These are phyloP conservation scores for Pseudoscleropodium purum DNA, from an alignment of 225 moss, liverwort and hornwort species.

Conservation along the genomic window DNA sequence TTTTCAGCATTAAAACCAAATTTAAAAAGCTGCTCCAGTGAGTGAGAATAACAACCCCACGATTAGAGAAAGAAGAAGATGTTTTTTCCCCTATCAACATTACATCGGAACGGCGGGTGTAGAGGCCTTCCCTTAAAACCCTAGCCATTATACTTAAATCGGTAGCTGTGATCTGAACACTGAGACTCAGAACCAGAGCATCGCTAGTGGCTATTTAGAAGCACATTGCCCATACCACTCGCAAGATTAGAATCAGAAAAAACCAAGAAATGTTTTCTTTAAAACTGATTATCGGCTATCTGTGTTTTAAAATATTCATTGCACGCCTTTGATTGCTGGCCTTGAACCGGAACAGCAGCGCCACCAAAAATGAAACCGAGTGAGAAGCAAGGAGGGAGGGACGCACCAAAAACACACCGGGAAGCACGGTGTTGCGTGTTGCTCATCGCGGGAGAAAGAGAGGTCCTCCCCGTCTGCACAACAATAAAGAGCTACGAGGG, in stretches of 20 bases:
- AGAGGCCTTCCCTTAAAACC: neutral
- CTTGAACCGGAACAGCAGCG: neutral
- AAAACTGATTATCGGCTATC: too few species aligned
- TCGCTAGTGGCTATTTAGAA: neutral
- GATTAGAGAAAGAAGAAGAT: neutral
- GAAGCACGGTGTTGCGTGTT: conserved; percentile 95
- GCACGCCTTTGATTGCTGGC: neutral
- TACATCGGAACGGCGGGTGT: neutral
- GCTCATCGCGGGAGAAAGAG: conserved; percentile 60
- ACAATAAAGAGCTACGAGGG: neutral
- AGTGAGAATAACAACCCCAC: neutral
- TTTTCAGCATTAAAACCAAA: neutral
- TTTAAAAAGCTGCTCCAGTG: neutral
- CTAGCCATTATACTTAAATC: neutral
- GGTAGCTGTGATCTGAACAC: neutral
- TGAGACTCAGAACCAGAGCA: neutral
- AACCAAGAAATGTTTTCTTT: neutral
- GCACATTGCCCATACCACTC: neutral
- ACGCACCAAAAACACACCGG: conserved; percentile 91
- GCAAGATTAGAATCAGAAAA: neutral
- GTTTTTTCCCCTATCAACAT: neutral
- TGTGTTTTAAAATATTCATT: neutral
- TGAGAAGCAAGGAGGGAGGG: neutral
- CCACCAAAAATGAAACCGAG: neutral
- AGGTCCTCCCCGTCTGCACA: neutral